A percentile compares a stretch with the other conserved stretches of the same genome.
Evolutionary conservation across 2,329 filamentous ascomycete species (phyloP).

Genomic region (Hansfordia pulvinata): DNA sequence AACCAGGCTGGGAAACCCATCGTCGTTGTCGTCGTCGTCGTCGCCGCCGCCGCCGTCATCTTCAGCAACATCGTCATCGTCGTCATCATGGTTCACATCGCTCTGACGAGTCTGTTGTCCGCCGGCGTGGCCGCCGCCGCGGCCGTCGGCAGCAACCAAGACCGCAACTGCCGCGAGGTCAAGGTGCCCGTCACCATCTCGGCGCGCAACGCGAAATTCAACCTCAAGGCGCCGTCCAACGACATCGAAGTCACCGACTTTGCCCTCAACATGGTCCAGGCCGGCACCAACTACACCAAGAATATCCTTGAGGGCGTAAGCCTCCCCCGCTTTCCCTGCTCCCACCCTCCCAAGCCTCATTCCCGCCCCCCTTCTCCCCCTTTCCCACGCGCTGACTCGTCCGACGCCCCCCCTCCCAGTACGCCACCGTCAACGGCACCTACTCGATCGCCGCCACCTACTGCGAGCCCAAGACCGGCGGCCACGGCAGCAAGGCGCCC

Average conservation of each 20-base stretch:
- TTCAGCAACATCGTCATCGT: slow-evolving; percentile 7
- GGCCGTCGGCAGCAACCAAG: not conserved
- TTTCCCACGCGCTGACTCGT: too few species aligned
- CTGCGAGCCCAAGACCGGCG: slow-evolving; percentile 38
- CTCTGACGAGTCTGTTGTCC: not conserved
- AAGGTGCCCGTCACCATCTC: slow-evolving; percentile 41
- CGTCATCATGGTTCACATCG: slow-evolving; percentile 2
- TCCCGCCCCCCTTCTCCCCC: too few species aligned
- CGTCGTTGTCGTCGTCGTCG: slow-evolving; percentile 8
- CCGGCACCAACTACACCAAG: slow-evolving; percentile 34
- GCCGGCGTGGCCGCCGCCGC: not conserved
- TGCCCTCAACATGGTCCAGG: slow-evolving; percentile 30
- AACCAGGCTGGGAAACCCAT: too few species aligned
- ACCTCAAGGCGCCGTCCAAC: slow-evolving; percentile 28
- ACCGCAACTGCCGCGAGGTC: slow-evolving; percentile 31
- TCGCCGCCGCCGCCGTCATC: slow-evolving; percentile 6
- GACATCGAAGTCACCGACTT: slow-evolving; percentile 46
- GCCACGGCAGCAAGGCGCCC: slow-evolving; percentile 20
- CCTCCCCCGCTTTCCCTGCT: slow-evolving; percentile 1
- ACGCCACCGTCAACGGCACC: slow-evolving; percentile 31
- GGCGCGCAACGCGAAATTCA: slow-evolving; percentile 38
- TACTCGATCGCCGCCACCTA: slow-evolving; percentile 48
- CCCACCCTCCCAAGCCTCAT: not conserved
- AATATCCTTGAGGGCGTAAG: slow-evolving; percentile 28
- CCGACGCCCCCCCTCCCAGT: slow-evolving; percentile 16